phyloP scores from a whole-genome alignment of 805 yeast genomes.

The Jamesozyma hellenica region DNA sequence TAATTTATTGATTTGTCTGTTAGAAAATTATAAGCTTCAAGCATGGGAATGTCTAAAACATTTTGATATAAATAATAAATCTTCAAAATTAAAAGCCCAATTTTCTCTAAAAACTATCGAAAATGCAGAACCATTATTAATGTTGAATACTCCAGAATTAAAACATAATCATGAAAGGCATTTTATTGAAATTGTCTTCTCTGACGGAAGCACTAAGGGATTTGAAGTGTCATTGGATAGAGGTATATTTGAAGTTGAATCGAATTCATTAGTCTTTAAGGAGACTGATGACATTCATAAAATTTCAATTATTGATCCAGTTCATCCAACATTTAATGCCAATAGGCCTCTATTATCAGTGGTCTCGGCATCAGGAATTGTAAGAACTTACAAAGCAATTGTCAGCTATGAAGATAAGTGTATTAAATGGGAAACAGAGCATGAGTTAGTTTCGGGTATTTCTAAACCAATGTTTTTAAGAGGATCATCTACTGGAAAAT shows the following conservation, averaged over 20 bases:
- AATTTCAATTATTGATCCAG: constrained; percentile 61
- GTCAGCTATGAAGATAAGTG: constrained; percentile 15
- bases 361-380: constrained; percentile 42
- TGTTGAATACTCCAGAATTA: constrained; percentile 31
- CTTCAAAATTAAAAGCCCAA: constrained; percentile 11
- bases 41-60: constrained; percentile 50
- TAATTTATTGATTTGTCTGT: constrained; percentile 35
- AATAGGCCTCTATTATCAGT: constrained; percentile 43
- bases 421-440: constrained; percentile 45
- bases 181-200: constrained; percentile 43
- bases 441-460: constrained; percentile 47
- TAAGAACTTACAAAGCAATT: constrained; percentile 39
- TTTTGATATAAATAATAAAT: constrained; percentile 13
- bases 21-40: constrained; percentile 35
- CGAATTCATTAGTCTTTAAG: constrained; percentile 12
- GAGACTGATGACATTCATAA: constrained; percentile 31
- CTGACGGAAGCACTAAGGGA: constrained; percentile 21
- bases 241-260: constrained; percentile 30
- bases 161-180: constrained; percentile 29
- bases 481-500: constrained; percentile 66
- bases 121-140: constrained; percentile 17
- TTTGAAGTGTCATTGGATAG: constrained; percentile 24
- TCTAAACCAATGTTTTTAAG: constrained; percentile 42
- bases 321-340: constrained; percentile 31
- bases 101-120: constrained; percentile 4